Evolutionary conservation across 495 filamentous ascomycete genomes (phyloP).

Genomic region (Staphylotrichum tortipilum): DNA sequence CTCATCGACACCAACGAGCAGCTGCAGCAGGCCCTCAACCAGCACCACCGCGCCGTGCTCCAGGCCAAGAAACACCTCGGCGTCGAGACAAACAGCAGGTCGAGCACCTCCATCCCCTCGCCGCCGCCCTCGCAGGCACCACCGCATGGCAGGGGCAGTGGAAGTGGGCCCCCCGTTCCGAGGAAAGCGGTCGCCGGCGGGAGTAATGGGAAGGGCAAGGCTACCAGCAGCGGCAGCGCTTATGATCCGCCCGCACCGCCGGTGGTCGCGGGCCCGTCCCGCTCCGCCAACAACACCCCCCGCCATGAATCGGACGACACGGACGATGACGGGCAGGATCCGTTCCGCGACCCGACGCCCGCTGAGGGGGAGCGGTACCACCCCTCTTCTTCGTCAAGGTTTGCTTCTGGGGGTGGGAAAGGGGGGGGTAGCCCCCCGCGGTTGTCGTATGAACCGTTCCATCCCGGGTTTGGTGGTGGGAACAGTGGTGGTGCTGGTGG

Average conservation of each 20-base stretch:
- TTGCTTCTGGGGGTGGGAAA: neutral
- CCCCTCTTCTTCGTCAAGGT: neutral
- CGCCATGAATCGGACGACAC: slow-evolving; percentile 4
- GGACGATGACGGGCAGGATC: slow-evolving; percentile 32
- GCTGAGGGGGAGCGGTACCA: slow-evolving; percentile 7
- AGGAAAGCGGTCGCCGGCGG: neutral
- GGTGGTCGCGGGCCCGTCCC: slow-evolving; percentile 23
- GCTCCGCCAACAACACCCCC: slow-evolving; percentile 29
- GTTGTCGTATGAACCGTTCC: slow-evolving; percentile 41
- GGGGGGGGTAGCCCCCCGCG: slow-evolving; percentile 13
- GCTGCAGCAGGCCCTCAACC: slow-evolving; percentile 63
- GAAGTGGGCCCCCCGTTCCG: neutral
- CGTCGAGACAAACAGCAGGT: slow-evolving; percentile 12
- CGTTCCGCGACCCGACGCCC: slow-evolving; percentile 39
- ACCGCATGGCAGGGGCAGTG: neutral
- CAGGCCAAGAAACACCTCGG: slow-evolving; percentile 53
- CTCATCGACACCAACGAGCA: slow-evolving; percentile 94
- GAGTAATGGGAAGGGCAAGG: slow-evolving; percentile 39
- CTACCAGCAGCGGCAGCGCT: slow-evolving; percentile 16
- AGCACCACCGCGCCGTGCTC: slow-evolving; percentile 73
- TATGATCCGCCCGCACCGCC: slow-evolving; percentile 18
- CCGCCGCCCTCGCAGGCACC: neutral
- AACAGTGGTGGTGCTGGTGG: neutral
- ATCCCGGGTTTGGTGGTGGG: slow-evolving; percentile 38
- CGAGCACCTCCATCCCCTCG: slow-evolving; percentile 13